Base-by-base conservation (phyloP, 2,329 filamentous ascomycete species). In the Apiospora pterosperma region DNA sequence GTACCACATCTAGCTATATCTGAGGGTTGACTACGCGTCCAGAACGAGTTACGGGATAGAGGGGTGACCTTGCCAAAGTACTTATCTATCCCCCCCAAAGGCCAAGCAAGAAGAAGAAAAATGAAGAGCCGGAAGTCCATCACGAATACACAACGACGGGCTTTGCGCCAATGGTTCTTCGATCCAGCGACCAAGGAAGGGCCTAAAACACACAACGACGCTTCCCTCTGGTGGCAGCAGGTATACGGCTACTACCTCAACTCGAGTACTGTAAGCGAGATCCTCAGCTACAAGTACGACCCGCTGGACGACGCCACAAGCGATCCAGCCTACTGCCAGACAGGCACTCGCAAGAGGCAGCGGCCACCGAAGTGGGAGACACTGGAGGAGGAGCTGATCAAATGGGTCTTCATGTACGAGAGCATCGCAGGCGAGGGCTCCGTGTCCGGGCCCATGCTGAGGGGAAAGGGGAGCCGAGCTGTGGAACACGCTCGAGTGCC, bases 111-210 rank as follows among this genome's bases (percentile, higher is more conserved):
- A 28, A 19, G 2, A 55, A 55, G 48, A 62, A 55, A 55, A 28
- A 62, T 65, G 63, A 65, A 62, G 52, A 65, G 60, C 44, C 60
- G 63, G 36, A 65, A 65, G 63, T 44, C 63, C 52, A 65, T 65
- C 31, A 65, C 63, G 25, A 65, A 65, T 31, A 62, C 63, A 16
- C 63, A 65, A 25, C 63, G 63, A 16, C 63, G 63, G 28, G 63
- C 63, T 36, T 34, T 65, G 61, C 63, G 63, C 31, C 36, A 65
- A 21, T 65, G 63, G 63, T 65, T 62, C 63, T 65, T 65, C 48
- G 63, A 65, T 38, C 52, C 63, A 28, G 25, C 63, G 25, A 65
- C 63, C 60, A 65, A 65, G 60, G 42, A 59, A 11, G 61, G 63
- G 36, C 36, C 63, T 36, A 65, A 65, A 36, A 65, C 63, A 16